Percentiles rank a stretch among this genome's conserved stretches.
phyloP scores from a whole-genome alignment of 257 asterid genomes.

The Coffea eugenioides region DNA sequence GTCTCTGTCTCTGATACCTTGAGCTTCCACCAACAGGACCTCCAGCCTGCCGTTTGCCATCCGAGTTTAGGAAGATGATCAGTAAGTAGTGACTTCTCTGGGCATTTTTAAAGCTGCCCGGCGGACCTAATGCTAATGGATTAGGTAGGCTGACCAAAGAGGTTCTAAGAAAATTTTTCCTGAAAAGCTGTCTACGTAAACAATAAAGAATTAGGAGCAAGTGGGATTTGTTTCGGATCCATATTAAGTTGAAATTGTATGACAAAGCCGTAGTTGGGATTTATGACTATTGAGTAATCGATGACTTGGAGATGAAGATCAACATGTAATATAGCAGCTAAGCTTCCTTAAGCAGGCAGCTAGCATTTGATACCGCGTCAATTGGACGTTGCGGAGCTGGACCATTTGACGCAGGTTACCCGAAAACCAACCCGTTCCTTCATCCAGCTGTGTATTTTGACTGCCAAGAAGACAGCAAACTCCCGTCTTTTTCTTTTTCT shows the following conservation, averaged over 20 bases:
- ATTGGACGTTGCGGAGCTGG: neutral
- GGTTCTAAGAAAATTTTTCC: too few relatives aligned
- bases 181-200: neutral
- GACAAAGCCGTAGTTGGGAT: neutral
- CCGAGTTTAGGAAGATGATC: neutral
- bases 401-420: neutral
- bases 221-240: neutral
- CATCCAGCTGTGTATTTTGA: neutral
- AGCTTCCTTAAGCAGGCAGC: neutral
- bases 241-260: neutral
- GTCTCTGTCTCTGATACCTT: constrained; percentile 15
- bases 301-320: neutral
- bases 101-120: neutral
- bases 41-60: constrained; percentile 19
- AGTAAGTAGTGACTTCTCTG: neutral
- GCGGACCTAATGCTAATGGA: neutral
- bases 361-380: too few relatives aligned
- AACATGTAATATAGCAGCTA: too few relatives aligned
- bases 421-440: neutral
- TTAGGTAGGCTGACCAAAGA: neutral
- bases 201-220: neutral
- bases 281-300: too few relatives aligned
- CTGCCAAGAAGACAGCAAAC: neutral
- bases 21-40: constrained; percentile 24
- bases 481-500: too few relatives aligned